These are phyloP conservation scores for Eucalyptus coolabah DNA, from an alignment of 345 rosid genomes.

Conservation along the genomic window DNA sequence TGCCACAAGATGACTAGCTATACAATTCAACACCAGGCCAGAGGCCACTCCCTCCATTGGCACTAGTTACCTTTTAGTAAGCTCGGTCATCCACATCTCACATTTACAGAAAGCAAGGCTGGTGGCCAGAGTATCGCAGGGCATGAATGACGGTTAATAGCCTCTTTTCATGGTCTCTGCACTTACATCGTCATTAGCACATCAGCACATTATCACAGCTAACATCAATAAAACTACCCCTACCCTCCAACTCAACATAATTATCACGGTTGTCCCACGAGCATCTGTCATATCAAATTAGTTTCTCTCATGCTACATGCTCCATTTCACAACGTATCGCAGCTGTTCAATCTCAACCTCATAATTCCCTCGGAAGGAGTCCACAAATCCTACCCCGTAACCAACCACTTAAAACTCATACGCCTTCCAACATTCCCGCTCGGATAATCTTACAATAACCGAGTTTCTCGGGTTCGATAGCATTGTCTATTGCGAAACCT, in stretches of 20 bases:
- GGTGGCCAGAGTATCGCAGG: background rate
- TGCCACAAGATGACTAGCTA: background rate
- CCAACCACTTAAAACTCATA: background rate
- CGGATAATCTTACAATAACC: background rate
- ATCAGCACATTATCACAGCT: background rate
- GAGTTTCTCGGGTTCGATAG: background rate
- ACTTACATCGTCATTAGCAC: background rate
- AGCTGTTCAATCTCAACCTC: background rate
- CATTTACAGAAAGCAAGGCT: background rate
- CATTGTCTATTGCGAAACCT: background rate
- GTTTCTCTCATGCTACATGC: background rate
- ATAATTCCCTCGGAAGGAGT: background rate
- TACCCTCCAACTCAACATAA: background rate
- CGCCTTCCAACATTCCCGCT: background rate
- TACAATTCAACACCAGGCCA: background rate
- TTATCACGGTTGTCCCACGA: background rate
- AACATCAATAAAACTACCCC: background rate
- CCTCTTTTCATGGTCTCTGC: background rate
- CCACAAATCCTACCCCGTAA: background rate
- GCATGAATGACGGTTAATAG: background rate
- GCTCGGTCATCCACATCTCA: background rate
- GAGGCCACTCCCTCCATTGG: background rate
- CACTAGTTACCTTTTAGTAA: background rate
- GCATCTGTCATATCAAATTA: background rate
- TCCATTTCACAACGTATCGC: background rate